These are phyloP conservation scores for Syzygium oleosum DNA, from an alignment of 345 rosid species.

Conservation along the genomic window DNA sequence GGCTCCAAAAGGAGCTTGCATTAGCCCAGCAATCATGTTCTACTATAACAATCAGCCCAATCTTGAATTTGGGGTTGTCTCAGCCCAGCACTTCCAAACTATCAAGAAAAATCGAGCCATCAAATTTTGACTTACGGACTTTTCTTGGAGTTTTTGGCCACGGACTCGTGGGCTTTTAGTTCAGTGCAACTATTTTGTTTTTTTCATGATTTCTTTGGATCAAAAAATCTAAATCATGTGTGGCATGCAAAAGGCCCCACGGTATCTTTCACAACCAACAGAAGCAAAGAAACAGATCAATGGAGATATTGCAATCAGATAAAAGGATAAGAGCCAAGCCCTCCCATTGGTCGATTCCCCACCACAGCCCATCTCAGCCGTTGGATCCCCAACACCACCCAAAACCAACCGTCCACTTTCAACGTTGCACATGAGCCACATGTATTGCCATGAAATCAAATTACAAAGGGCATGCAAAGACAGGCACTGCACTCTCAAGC, in stretches of 20 bases:
- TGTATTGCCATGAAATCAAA: not conserved
- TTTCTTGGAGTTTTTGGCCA: not conserved
- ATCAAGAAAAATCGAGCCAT: not conserved
- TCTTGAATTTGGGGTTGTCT: not conserved
- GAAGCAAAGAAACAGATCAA: conserved; percentile 25
- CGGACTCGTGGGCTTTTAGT: not conserved
- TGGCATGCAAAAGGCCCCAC: conserved; percentile 17
- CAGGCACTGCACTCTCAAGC: not conserved
- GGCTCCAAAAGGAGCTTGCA: not conserved
- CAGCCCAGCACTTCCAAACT: not conserved
- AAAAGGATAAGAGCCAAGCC: conserved; percentile 4
- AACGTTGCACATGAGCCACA: conserved; percentile 27
- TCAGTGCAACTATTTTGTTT: not conserved
- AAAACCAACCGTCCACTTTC: conserved; percentile 5
- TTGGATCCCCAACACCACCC: conserved; percentile 2
- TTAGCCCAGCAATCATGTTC: not conserved
- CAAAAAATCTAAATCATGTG: not conserved
- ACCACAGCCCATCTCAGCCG: conserved; percentile 2
- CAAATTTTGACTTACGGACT: not conserved
- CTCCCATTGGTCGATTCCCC: conserved; percentile 24
- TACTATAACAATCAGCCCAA: not conserved
- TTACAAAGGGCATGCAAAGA: conserved; percentile 15
- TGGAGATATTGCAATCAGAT: conserved; percentile 33
- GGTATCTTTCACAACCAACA: conserved; percentile 46
- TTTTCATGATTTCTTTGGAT: not conserved